phyloP scores from a whole-genome alignment of 164 flowering plant species.

The Nymphaea colorata region DNA sequence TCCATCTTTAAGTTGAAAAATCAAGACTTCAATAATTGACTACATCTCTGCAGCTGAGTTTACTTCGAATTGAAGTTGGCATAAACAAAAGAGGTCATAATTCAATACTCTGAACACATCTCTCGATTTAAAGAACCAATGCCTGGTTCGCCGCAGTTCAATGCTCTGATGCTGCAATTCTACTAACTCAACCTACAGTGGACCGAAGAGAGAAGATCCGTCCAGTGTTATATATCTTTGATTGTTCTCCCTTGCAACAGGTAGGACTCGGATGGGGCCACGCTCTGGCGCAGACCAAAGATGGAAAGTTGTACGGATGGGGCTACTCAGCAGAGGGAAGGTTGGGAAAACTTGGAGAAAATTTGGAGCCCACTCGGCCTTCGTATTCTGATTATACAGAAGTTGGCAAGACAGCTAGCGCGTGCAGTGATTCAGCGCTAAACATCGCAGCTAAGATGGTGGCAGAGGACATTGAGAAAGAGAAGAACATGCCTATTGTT shows the following conservation, averaged over 20 bases:
- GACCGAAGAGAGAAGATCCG: too few species aligned
- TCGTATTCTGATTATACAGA: constrained; percentile 15
- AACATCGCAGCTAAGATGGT: constrained; percentile 61
- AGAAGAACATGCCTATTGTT: constrained; percentile 71
- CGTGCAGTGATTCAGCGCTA: constrained; percentile 12
- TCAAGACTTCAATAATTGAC: too few species aligned
- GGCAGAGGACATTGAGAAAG: constrained; percentile 56
- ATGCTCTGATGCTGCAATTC: too few species aligned
- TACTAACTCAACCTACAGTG: too few species aligned
- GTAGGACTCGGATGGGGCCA: constrained; percentile 96
- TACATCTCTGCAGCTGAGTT: too few species aligned
- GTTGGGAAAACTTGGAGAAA: constrained; percentile 48
- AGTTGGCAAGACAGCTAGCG: background rate
- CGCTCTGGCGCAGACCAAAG: constrained; percentile 54
- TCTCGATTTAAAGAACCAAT: too few species aligned
- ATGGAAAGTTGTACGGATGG: constrained; percentile 87
- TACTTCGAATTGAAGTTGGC: too few species aligned
- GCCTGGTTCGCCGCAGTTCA: too few species aligned
- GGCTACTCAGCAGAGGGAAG: constrained; percentile 89
- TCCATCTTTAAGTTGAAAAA: too few species aligned
- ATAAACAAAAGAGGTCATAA: too few species aligned
- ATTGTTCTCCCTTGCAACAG: constrained; percentile 16
- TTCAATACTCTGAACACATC: too few species aligned
- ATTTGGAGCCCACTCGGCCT: constrained; percentile 19
- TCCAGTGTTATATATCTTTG: background rate